Evolutionary conservation across 495 filamentous ascomycete genomes (phyloP).

Genomic region (Penicillium antarcticum): DNA sequence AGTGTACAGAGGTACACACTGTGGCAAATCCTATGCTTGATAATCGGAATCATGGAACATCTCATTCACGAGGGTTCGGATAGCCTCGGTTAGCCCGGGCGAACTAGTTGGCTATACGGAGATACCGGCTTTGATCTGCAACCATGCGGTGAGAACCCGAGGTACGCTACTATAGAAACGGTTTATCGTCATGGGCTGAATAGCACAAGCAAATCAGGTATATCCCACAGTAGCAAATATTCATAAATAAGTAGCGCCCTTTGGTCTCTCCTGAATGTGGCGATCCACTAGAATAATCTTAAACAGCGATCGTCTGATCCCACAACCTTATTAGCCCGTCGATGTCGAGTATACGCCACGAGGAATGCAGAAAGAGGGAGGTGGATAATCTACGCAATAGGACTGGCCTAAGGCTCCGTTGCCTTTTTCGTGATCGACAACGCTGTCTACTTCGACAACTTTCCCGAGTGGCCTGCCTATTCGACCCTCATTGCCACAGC

Average conservation of each 20-base stretch:
- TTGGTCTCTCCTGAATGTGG: conserved; percentile 22
- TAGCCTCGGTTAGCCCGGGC: conserved; percentile 14
- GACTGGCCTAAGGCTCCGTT: neutral
- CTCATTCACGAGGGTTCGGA: conserved; percentile 12
- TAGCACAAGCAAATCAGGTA: too few relatives aligned
- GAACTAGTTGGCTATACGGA: neutral
- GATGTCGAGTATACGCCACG: neutral
- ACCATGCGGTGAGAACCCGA: neutral
- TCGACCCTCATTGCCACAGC: neutral
- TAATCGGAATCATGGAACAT: neutral
- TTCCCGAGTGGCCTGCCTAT: neutral
- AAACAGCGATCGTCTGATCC: conserved; percentile 18
- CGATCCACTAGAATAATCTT: conserved; percentile 19
- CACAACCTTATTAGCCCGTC: conserved; percentile 13
- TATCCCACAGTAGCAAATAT: too few relatives aligned
- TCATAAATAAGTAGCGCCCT: neutral
- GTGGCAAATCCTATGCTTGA: conserved; percentile 13
- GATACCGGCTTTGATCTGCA: neutral
- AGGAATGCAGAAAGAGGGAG: neutral
- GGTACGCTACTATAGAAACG: neutral
- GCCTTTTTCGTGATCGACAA: conserved; percentile 1
- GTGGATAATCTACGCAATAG: neutral
- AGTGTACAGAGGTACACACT: neutral
- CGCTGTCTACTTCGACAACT: neutral
- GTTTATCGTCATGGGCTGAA: neutral